These are phyloP conservation scores for Russula griseocarnosa DNA, from an alignment of 768 basidiomycete genomes.

Conservation along the genomic window DNA sequence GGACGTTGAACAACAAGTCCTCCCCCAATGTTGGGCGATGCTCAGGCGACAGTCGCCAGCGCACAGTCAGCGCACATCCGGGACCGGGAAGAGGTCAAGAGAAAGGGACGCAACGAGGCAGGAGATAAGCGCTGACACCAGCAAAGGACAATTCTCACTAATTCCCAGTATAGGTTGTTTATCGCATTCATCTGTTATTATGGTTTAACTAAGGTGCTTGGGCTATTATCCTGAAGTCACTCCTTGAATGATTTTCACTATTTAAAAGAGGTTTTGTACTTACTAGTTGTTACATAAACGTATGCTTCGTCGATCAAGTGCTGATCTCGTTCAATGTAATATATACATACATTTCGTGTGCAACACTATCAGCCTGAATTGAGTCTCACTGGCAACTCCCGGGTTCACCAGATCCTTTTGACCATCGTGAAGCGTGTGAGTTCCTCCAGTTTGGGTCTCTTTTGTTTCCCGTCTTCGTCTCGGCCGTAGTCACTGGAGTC, in stretches of 20 bases:
- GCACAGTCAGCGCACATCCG: neutral
- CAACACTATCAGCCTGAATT: neutral
- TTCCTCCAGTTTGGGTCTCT: conserved; percentile 74
- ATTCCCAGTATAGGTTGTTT: neutral
- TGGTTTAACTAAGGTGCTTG: conserved; percentile 6
- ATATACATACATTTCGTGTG: neutral
- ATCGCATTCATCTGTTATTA: conserved; percentile 1
- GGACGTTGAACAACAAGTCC: conserved; percentile 5
- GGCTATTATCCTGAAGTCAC: neutral
- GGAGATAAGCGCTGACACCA: neutral
- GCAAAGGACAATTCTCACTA: neutral
- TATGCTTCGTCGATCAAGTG: neutral
- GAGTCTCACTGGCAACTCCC: neutral
- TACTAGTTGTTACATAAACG: conserved; percentile 7
- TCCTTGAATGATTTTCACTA: neutral
- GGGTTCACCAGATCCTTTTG: conserved; percentile 71
- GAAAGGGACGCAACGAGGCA: neutral
- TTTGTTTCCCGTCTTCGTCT: conserved; percentile 37
- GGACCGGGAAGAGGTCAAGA: conserved; percentile 1
- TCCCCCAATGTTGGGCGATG: neutral
- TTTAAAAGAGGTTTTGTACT: neutral
- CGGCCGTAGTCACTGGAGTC: conserved; percentile 22
- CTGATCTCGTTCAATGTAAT: conserved; percentile 12
- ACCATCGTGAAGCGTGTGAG: conserved; percentile 95
- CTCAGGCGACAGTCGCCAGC: neutral